Percentiles rank a stretch among this genome's conserved stretches.
phyloP scores from a whole-genome alignment of 108 stramenopile genomes.

The Skeletonema potamos region DNA sequence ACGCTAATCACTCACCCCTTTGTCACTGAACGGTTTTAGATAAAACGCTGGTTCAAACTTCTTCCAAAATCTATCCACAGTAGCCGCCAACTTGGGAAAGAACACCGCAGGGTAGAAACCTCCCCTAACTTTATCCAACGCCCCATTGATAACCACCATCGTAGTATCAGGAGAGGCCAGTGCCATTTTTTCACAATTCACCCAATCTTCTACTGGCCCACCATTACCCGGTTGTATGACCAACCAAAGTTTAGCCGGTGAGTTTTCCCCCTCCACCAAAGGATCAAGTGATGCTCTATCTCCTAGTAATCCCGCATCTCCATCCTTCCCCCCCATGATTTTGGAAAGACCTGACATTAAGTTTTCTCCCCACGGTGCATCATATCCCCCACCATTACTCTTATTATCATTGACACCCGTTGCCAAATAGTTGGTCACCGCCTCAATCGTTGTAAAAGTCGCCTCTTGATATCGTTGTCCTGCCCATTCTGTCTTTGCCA shows the following conservation, averaged over 20 bases:
- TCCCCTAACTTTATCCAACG: constrained; percentile 85
- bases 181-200: constrained; percentile 71
- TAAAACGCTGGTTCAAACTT: constrained; percentile 66
- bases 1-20: constrained; percentile 47
- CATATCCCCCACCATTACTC: constrained; percentile 29
- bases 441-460: constrained; percentile 77
- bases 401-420: constrained; percentile 1
- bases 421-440: constrained; percentile 55
- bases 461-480: constrained; percentile 67
- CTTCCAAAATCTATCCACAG: constrained; percentile 70
- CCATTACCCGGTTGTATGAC: constrained; percentile 88
- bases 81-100: constrained; percentile 79
- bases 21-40: constrained; percentile 76
- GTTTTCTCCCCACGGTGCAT: constrained; percentile 80
- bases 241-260: constrained; percentile 44
- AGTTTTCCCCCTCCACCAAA: constrained; percentile 37
- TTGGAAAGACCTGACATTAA: constrained; percentile 62
- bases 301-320: constrained; percentile 70
- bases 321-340: constrained; percentile 55
- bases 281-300: constrained; percentile 60
- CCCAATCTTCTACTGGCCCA: constrained; percentile 91
- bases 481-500: constrained; percentile 72
- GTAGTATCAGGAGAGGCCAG: constrained; percentile 3
- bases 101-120: constrained; percentile 80
- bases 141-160: constrained; percentile 79